These are phyloP conservation scores for Fusarium xylarioides DNA, from an alignment of 2,329 filamentous ascomycete species.

Conservation along the genomic window DNA sequence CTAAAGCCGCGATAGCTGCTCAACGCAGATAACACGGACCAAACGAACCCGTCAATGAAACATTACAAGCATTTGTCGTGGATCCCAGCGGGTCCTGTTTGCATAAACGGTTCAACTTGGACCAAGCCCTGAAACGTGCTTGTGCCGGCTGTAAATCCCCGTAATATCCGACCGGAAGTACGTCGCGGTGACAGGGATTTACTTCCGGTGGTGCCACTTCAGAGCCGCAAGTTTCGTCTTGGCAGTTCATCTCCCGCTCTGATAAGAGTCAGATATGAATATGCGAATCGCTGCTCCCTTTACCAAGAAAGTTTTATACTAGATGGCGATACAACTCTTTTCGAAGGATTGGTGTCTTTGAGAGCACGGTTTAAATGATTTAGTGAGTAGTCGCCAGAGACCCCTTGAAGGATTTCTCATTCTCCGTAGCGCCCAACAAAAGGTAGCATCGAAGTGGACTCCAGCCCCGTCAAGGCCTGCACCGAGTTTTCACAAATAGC, in stretches of 20 bases:
- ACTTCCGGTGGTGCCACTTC: neutral
- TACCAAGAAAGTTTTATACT: rapidly evolving
- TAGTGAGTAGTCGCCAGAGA: rapidly evolving
- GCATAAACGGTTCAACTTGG: neutral
- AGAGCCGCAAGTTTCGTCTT: constrained; percentile 12
- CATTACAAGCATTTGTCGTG: neutral
- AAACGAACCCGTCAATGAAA: neutral
- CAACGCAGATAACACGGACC: rapidly evolving
- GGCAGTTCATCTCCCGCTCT: neutral
- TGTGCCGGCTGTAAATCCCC: neutral
- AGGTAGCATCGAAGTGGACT: constrained; percentile 15
- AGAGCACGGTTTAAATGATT: too few species aligned
- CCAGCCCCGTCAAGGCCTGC: neutral
- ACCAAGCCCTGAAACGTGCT: constrained; percentile 8
- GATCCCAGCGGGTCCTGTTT: neutral
- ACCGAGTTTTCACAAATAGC: neutral
- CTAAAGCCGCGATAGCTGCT: neutral
- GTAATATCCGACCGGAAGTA: neutral
- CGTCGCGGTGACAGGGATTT: neutral
- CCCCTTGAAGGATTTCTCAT: neutral
- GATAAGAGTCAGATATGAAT: neutral
- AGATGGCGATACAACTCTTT: rapidly evolving
- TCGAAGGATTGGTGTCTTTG: rapidly evolving
- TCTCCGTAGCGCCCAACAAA: neutral
- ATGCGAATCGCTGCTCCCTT: rapidly evolving